phyloP scores from a whole-genome alignment of 2,329 filamentous ascomycete genomes.

The Stromatinia cepivora region DNA sequence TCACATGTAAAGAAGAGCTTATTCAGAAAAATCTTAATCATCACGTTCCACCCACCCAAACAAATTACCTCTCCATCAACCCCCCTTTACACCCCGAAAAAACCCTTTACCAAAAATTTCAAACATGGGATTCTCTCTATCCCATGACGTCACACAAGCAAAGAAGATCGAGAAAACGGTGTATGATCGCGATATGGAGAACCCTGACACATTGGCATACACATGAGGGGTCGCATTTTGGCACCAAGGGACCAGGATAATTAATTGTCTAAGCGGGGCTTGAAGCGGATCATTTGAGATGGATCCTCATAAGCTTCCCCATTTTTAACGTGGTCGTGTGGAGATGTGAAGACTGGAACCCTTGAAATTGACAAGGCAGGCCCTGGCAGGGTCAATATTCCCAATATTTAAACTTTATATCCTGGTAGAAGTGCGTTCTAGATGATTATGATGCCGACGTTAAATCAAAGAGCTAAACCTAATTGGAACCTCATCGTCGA shows the following conservation, averaged over 20 bases:
- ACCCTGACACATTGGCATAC: background rate
- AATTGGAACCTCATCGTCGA: background rate
- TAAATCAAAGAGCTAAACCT: background rate
- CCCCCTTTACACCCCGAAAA: background rate
- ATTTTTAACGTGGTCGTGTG: background rate
- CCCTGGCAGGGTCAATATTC: background rate
- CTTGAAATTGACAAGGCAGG: background rate
- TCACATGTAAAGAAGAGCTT: no score
- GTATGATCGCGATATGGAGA: constrained; percentile 6
- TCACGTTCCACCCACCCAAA: no score
- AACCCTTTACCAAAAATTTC: background rate
- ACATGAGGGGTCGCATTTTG: constrained; percentile 2
- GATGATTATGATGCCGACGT: background rate
- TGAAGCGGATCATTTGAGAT: background rate
- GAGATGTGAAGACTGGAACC: background rate
- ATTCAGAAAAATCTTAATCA: no score
- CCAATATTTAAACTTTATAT: background rate
- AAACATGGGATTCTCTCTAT: background rate
- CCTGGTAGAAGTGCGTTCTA: background rate
- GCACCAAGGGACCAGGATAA: background rate
- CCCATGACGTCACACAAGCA: background rate
- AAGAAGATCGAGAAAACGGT: constrained; percentile 10
- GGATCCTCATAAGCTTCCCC: background rate
- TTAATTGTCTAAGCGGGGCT: background rate
- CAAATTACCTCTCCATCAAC: no score